Percentiles rank a stretch among this genome's conserved stretches.
Evolutionary conservation across 495 filamentous ascomycete species (phyloP).

Genomic region (Rhypophila decipiens): DNA sequence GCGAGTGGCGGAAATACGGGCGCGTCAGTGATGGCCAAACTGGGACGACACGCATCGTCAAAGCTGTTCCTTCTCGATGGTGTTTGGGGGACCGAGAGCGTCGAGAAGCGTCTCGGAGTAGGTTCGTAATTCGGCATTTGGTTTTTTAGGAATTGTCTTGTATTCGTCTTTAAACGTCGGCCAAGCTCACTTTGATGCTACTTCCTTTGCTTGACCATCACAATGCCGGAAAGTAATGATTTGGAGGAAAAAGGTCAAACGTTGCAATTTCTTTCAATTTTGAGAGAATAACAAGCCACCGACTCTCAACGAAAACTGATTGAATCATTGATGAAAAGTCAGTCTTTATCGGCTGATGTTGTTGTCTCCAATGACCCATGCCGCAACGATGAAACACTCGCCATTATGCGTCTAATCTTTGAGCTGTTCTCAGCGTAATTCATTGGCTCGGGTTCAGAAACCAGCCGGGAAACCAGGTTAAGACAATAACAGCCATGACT

Average conservation of each 20-base stretch:
- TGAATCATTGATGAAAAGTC: background rate
- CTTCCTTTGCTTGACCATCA: background rate
- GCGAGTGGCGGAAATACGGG: background rate
- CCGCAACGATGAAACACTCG: slow-evolving; percentile 11
- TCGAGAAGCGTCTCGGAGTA: slow-evolving; percentile 16
- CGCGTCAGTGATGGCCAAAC: background rate
- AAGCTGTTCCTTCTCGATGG: slow-evolving; percentile 19
- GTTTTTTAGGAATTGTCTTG: background rate
- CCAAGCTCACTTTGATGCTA: background rate
- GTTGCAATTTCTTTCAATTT: background rate
- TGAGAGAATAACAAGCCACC: background rate
- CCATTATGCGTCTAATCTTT: slow-evolving; percentile 6
- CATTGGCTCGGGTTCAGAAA: background rate
- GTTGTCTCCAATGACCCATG: slow-evolving; percentile 2
- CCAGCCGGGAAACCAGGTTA: too few species aligned
- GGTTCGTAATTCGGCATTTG: slow-evolving; percentile 22
- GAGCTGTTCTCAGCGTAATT: background rate
- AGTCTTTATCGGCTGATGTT: slow-evolving; percentile 9
- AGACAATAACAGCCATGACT: too few species aligned
- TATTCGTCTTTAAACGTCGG: background rate
- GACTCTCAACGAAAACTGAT: background rate
- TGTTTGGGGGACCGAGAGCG: slow-evolving; percentile 9
- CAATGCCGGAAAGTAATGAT: too few species aligned
- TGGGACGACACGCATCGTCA: slow-evolving; percentile 7
- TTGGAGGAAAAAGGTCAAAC: background rate